These are phyloP conservation scores for Fusarium sublunatum DNA, from an alignment of 2,329 filamentous ascomycete species.

Conservation along the genomic window DNA sequence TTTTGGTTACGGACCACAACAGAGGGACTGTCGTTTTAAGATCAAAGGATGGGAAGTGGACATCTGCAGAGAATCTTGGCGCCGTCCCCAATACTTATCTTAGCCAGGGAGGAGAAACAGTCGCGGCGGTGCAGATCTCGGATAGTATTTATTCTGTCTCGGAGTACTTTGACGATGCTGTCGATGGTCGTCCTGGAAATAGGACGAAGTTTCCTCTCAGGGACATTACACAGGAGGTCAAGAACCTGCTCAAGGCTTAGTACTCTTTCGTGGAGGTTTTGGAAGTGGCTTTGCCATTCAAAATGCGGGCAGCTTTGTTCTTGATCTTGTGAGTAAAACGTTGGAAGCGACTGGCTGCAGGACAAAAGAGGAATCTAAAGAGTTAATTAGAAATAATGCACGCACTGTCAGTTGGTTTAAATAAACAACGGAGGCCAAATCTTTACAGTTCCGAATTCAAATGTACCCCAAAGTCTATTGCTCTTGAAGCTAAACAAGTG, in stretches of 20 bases:
- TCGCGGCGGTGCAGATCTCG: constrained; percentile 28
- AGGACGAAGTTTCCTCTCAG: constrained; percentile 10
- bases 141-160: constrained; percentile 14
- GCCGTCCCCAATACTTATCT: constrained; percentile 41
- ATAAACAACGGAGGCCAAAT: too few relatives aligned
- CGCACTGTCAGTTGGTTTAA: too few relatives aligned
- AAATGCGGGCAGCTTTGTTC: too few relatives aligned
- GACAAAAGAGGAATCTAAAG: too few relatives aligned
- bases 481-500: too few relatives aligned
- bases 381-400: too few relatives aligned
- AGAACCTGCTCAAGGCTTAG: neutral
- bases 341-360: too few relatives aligned
- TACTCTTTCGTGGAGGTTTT: too few relatives aligned
- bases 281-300: too few relatives aligned
- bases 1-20: constrained; percentile 49
- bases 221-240: constrained; percentile 15
- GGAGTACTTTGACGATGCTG: constrained; percentile 15
- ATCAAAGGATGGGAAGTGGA: constrained; percentile 52
- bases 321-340: too few relatives aligned
- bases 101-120: constrained; percentile 20
- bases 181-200: constrained; percentile 7
- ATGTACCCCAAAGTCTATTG: too few relatives aligned
- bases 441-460: too few relatives aligned
- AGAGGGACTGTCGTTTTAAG: constrained; percentile 52
- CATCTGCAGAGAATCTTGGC: constrained; percentile 51